Percentiles rank a stretch among this genome's conserved stretches.
Evolutionary conservation across 768 basidiomycete species (phyloP).

Genomic region (Kwoniella sp.): DNA sequence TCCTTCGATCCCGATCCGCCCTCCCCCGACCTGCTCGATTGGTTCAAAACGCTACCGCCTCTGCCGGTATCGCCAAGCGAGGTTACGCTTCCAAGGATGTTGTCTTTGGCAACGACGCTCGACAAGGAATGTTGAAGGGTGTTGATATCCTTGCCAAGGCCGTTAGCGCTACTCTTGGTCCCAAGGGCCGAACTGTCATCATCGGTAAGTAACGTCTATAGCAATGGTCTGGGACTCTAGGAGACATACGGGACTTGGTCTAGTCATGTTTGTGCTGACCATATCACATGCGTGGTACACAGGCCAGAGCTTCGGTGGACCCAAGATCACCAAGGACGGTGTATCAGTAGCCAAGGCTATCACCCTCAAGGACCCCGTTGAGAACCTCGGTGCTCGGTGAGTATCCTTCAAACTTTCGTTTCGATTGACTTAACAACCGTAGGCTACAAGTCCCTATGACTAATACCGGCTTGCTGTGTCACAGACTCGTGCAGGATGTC

Average conservation of each 20-base stretch:
- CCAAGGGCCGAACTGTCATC: slow-evolving; percentile 98
- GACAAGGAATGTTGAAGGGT: slow-evolving; percentile 89
- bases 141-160: slow-evolving; percentile 97
- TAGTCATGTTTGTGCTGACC: no score
- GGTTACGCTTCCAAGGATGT: slow-evolving; percentile 71
- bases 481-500: slow-evolving; percentile 88
- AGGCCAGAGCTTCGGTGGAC: slow-evolving; percentile 58
- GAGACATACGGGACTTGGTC: no score
- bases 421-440: neutral
- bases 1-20: slow-evolving; percentile 45
- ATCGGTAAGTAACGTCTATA: slow-evolving; percentile 72
- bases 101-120: slow-evolving; percentile 92
- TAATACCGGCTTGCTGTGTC: neutral
- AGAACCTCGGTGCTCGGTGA: slow-evolving; percentile 96
- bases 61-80: slow-evolving; percentile 28
- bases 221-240: no score
- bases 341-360: slow-evolving; percentile 97
- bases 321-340: slow-evolving; percentile 97
- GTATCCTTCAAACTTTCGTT: slow-evolving; percentile 39
- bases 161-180: slow-evolving; percentile 92
- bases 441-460: no score
- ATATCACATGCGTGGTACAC: neutral
- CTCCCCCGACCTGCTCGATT: slow-evolving; percentile 50
- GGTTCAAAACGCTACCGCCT: slow-evolving; percentile 31
- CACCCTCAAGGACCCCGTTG: slow-evolving; percentile 92